Evolutionary conservation across 1,284 basidiomycete species (phyloP), one percentile per base, ranked within the genome.

Genomic region (Ceratobasidium sp.): DNA sequence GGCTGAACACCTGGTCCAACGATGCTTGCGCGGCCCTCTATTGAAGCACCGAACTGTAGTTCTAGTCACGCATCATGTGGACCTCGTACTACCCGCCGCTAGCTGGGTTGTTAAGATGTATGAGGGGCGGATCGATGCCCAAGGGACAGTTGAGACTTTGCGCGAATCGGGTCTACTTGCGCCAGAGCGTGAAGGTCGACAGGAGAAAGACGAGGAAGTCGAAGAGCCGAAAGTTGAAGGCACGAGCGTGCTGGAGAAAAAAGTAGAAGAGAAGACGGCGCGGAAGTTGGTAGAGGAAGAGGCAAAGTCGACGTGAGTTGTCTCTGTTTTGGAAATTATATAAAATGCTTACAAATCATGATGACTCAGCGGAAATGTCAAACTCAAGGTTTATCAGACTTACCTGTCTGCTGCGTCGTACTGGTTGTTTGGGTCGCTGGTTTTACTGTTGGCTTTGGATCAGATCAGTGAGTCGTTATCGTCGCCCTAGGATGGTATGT

Each of bases 21-120:
- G 86, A 62, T 84, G 91, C 9, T 81, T 94, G 36, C 84, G 84
- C 15, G 92, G 92, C 0, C 89, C 90, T 8, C 84, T 94, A 9
- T 80, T 93, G 36, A 86, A 84, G 1, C 84, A 90, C 71, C 87
- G 92, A 17, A 93, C 92, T 1, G 89, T 93, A 59, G 89, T 92
- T 53, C 84, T 92, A 7, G 90, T 92, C n/a, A 93, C 92, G 0
- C 91, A 93, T 78, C 91, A 93, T 76, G 89, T 93, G 59, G 90
- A 92, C 72, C 85, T 93, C 1, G 90, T 93, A 19, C 85, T 93
- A 22, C 91, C 91, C 0, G 89, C 87, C 0, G 87, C 91, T 0
- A 80, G 89, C 74, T 75, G 65, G 64, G 56, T 71, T 44, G 74
- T 75, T 22, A 47, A 66, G 29, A 65, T 75, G 24, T 27, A 22